Conservation (phyloP, 352 stramenopile genomes). For the Thraustochytrium sp. region DNA sequence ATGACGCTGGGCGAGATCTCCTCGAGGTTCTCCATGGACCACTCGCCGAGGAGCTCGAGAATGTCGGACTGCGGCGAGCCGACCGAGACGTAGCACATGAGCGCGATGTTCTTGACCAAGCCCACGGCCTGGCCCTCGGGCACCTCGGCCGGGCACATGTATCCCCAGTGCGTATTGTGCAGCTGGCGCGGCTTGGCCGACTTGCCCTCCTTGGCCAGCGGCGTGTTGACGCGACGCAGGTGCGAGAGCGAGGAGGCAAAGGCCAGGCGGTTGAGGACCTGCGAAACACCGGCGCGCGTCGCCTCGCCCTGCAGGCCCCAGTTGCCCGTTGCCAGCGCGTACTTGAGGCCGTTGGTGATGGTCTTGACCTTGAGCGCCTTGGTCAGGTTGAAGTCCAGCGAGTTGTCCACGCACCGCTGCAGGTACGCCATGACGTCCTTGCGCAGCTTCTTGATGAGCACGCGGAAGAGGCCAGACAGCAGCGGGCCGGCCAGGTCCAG, state of each 20-base stretch:
- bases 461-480: slow-evolving; percentile 92
- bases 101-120: slow-evolving; percentile 95
- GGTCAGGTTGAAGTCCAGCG: slow-evolving; percentile 56
- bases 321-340: slow-evolving; percentile 98
- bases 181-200: slow-evolving; percentile 97
- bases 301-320: slow-evolving; percentile 90
- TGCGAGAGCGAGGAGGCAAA: slow-evolving; percentile 97
- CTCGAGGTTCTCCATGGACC: slow-evolving; percentile 93
- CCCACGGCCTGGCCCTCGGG: slow-evolving; percentile 60
- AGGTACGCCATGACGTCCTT: slow-evolving; percentile 91
- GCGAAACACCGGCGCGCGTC: slow-evolving; percentile 94
- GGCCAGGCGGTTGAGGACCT: slow-evolving; percentile 98
- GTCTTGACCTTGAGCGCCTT: slow-evolving; percentile 92
- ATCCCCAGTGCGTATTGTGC: slow-evolving; percentile 99
- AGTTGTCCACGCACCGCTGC: slow-evolving; percentile 67
- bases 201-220: slow-evolving; percentile 96
- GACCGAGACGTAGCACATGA: slow-evolving; percentile 98
- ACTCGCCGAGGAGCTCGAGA: slow-evolving; percentile 97
- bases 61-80: slow-evolving; percentile 84
- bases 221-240: slow-evolving; percentile 96
- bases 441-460: slow-evolving; percentile 97
- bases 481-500: slow-evolving; percentile 96
- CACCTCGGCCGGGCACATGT: slow-evolving; percentile 86
- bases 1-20: slow-evolving; percentile 96
- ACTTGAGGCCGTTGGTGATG: slow-evolving; percentile 96